A percentile compares a stretch with the other conserved stretches of the same genome.
Conservation (phyloP, 139 green algal species). For the Auxenochlorella pyrenoidosa region DNA sequence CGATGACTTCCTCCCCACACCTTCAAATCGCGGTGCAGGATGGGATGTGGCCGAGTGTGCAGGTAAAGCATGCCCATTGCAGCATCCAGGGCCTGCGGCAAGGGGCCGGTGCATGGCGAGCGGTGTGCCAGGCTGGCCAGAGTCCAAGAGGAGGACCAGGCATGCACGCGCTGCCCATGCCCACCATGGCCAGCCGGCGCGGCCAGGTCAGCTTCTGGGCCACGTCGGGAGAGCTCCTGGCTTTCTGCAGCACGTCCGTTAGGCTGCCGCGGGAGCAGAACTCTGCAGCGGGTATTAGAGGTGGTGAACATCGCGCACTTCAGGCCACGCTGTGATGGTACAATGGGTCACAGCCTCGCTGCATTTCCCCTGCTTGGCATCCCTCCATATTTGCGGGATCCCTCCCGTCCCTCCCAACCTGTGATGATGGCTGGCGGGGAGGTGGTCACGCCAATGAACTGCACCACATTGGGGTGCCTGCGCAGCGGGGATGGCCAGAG, state of each 20-base stretch:
- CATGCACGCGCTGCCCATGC: too few species aligned
- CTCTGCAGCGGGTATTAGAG: neutral
- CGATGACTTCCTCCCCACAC: too few species aligned
- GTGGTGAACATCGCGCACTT: too few species aligned
- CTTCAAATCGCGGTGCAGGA: constrained; percentile 66
- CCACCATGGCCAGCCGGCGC: neutral
- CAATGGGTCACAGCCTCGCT: too few species aligned
- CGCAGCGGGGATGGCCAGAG: too few species aligned
- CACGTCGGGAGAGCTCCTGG: neutral
- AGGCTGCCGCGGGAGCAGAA: constrained; percentile 57
- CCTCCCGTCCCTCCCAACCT: too few species aligned
- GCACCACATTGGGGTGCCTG: constrained; percentile 62
- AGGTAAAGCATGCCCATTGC: constrained; percentile 61
- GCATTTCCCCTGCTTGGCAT: too few species aligned
- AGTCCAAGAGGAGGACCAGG: too few species aligned
- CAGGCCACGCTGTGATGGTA: too few species aligned
- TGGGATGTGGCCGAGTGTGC: constrained; percentile 47
- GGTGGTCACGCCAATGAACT: constrained; percentile 60
- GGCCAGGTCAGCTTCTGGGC: constrained; percentile 38
- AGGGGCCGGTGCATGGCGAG: too few species aligned
- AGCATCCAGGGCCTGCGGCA: neutral
- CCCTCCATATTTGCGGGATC: too few species aligned
- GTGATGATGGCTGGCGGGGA: constrained; percentile 52
- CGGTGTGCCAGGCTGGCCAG: too few species aligned
- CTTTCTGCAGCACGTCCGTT: constrained; percentile 42